phyloP scores from a whole-genome alignment of 2,329 filamentous ascomycete genomes.

The Diaporthe citrichinensis region DNA sequence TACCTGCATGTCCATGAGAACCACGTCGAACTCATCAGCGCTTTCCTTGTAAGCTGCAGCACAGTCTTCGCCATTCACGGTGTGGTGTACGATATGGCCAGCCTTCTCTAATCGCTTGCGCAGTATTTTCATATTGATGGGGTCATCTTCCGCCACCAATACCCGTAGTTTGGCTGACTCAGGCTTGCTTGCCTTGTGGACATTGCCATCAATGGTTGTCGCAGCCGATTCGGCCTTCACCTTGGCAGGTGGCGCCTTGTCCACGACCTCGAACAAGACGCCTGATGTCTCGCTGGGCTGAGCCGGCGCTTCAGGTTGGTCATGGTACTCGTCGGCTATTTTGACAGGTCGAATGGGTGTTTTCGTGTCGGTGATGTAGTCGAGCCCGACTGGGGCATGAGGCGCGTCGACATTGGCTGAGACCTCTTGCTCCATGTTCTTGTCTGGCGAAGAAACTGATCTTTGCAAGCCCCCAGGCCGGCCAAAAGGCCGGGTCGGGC shows the following conservation, averaged over 20 bases:
- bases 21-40: conserved; percentile 76
- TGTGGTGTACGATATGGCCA: conserved; percentile 79
- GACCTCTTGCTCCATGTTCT: conserved; percentile 5
- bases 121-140: conserved; percentile 86
- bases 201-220: conserved; percentile 34
- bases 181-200: conserved; percentile 29
- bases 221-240: conserved; percentile 33
- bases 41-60: conserved; percentile 77
- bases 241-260: conserved; percentile 37
- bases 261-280: conserved; percentile 57
- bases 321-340: conserved; percentile 61
- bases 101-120: conserved; percentile 84
- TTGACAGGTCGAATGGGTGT: conserved; percentile 63
- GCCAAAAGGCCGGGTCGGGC: conserved; percentile 26
- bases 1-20: conserved; percentile 96
- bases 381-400: conserved; percentile 52
- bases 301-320: conserved; percentile 49
- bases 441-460: conserved; percentile 41
- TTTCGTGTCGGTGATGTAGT: conserved; percentile 59
- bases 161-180: conserved; percentile 68
- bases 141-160: conserved; percentile 89
- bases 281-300: conserved; percentile 52
- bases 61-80: conserved; percentile 89
- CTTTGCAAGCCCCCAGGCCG: conserved; percentile 31
- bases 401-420: conserved; percentile 11